Evolutionary conservation across 306 rosid species (phyloP), one percentile per base, ranked within the genome.

Genomic region (Begonia masoniana): DNA sequence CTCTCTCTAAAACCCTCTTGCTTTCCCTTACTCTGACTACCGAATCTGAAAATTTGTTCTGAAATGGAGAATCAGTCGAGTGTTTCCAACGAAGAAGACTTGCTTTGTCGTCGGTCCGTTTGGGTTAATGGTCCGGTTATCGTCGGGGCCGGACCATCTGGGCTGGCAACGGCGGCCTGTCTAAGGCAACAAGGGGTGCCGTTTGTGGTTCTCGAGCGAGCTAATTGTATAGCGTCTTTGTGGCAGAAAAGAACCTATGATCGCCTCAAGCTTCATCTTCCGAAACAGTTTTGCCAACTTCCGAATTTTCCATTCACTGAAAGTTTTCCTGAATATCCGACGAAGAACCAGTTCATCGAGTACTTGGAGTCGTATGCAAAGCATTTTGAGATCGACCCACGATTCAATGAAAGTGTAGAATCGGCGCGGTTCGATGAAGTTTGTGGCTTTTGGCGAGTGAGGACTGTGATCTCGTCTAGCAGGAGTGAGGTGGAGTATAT

Each of bases 91-190:
- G 56, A 66, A 16, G 70, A 81, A 15, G 83, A 86, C 52, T 36
- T 45, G 50, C 45, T 73, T 57, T 76, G 86, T 43, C 68, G 80
- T 13, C 79, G 93, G 2, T 77, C 88, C 74, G 52, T 77, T 26
- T 78, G 95, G 83, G 80, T 92, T 12, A 86, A 83, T 15, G 99
- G 99, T 3, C 99, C 99, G 0, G 74, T 86, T 1, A 92, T 92
- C 0, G 76, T 92, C 13, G 99, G 99, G 0, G 99, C 99, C 2
- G 99, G 99, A 11, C 99, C 99, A 0, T 92, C 99, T 0, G 99
- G 99, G 0, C 65, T 92, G n/a, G 96, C 99, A 75, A 83, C 99
- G 2, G 99, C 93, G 12, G 95, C 99, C 12, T 83, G 99, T 51
- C 95, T 92, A 0, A 77, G 72, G 51, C 82, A 86, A 56, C 85